Evolutionary conservation across 2,329 filamentous ascomycete genomes (phyloP).

Genomic region (Colletotrichum gloeosporioides): DNA sequence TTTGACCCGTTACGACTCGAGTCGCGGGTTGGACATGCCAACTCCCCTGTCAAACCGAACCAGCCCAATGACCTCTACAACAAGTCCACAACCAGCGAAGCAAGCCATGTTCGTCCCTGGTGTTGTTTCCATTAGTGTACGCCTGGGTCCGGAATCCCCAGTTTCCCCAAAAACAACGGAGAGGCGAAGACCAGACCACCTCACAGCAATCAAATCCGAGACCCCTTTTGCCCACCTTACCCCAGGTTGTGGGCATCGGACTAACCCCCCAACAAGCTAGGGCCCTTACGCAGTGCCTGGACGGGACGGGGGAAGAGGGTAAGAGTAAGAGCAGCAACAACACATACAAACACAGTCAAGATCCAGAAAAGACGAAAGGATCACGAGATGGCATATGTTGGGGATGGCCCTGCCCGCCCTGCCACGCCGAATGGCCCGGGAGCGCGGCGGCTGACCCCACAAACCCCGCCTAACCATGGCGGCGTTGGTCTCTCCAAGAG

Average conservation of each 20-base stretch:
- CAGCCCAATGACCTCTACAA: background rate
- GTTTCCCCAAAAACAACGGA: background rate
- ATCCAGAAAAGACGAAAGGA: background rate
- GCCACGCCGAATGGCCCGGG: slow-evolving; percentile 16
- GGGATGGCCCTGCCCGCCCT: slow-evolving; percentile 15
- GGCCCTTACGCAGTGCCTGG: background rate
- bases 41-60: background rate
- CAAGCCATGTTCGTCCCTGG: slow-evolving; percentile 2
- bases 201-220: slow-evolving; percentile 1
- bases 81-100: background rate
- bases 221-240: slow-evolving; percentile 15
- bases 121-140: slow-evolving; percentile 9
- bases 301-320: background rate
- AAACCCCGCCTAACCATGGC: slow-evolving; percentile 6
- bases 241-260: slow-evolving; percentile 1
- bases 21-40: background rate
- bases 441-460: slow-evolving; percentile 20
- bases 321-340: background rate
- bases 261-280: background rate
- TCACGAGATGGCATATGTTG: slow-evolving; percentile 18
- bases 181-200: background rate
- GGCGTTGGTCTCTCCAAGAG: background rate
- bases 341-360: background rate
- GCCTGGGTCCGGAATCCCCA: background rate
- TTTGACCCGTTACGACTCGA: background rate